These are phyloP conservation scores for Eutypa lata DNA, from an alignment of 2,329 filamentous ascomycete species.

Conservation along the genomic window DNA sequence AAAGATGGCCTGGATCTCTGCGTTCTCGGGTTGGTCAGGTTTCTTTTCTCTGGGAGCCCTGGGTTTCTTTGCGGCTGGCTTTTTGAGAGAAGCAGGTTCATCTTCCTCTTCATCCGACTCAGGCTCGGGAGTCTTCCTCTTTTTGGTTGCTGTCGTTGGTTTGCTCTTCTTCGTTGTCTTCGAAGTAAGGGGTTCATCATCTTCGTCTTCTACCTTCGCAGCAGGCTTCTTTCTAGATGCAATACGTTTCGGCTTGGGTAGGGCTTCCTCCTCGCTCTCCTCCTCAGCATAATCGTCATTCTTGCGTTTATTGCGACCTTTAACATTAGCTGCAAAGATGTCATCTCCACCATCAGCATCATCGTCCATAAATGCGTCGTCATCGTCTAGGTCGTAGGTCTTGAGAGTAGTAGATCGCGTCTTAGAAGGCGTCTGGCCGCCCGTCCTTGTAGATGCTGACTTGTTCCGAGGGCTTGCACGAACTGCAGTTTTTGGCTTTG, in stretches of 20 bases:
- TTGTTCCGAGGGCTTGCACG: slow-evolving; percentile 53
- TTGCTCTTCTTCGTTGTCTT: slow-evolving; percentile 29
- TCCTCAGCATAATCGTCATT: slow-evolving; percentile 75
- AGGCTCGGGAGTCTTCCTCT: slow-evolving; percentile 55
- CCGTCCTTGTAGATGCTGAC: slow-evolving; percentile 27
- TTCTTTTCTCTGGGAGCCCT: slow-evolving; percentile 63
- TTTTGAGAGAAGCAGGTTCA: slow-evolving; percentile 50
- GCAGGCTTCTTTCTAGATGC: slow-evolving; percentile 42
- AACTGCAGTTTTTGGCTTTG: slow-evolving; percentile 41
- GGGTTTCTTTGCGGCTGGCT: slow-evolving; percentile 54
- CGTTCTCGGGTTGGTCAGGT: slow-evolving; percentile 62
- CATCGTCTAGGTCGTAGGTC: slow-evolving; percentile 42
- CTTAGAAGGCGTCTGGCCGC: slow-evolving; percentile 31
- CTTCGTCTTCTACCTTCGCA: slow-evolving; percentile 27
- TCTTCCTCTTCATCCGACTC: slow-evolving; percentile 57
- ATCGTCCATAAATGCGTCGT: slow-evolving; percentile 61
- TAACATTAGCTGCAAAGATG: slow-evolving; percentile 74
- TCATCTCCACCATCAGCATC: slow-evolving; percentile 74
- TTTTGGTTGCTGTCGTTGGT: slow-evolving; percentile 37
- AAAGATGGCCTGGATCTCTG: slow-evolving; percentile 77
- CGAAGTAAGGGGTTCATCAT: slow-evolving; percentile 26
- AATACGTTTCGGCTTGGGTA: slow-evolving; percentile 58
- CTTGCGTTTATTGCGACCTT: slow-evolving; percentile 62
- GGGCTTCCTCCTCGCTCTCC: slow-evolving; percentile 67
- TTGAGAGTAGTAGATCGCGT: slow-evolving; percentile 41